phyloP scores from a whole-genome alignment of 768 basidiomycete genomes.

The Pleurotus djamor region DNA sequence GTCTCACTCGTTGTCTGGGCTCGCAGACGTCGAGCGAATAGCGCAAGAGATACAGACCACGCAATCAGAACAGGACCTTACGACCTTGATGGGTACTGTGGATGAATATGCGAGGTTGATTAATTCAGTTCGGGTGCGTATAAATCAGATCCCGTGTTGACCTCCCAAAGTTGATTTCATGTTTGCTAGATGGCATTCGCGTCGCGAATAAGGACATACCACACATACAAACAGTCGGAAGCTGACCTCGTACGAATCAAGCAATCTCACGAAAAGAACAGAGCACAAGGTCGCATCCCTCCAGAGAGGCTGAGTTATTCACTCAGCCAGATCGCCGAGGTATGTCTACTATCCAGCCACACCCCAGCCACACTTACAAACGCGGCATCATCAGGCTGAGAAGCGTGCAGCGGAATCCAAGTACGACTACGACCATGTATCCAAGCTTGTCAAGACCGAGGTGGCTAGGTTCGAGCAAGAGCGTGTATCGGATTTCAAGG shows the following conservation, averaged over 20 bases:
- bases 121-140: conserved; percentile 76
- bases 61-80: conserved; percentile 82
- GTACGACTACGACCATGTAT: conserved; percentile 86
- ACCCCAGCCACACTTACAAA: too few species aligned
- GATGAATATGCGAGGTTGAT: conserved; percentile 96
- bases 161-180: not conserved
- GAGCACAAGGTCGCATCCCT: conserved; percentile 71
- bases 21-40: conserved; percentile 74
- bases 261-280: conserved; percentile 77
- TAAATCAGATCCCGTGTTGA: not conserved
- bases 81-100: conserved; percentile 77
- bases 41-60: conserved; percentile 71
- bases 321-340: conserved; percentile 82
- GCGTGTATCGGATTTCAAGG: conserved; percentile 91
- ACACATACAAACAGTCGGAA: conserved; percentile 80
- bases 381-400: conserved; percentile 60
- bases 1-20: conserved; percentile 61
- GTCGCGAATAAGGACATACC: conserved; percentile 81
- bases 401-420: conserved; percentile 79
- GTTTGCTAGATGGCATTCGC: conserved; percentile 73
- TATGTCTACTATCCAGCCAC: conserved; percentile 22
- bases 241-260: conserved; percentile 70
- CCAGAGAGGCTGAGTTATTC: conserved; percentile 71
- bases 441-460: conserved; percentile 86
- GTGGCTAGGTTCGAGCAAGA: conserved; percentile 91